phyloP scores from a whole-genome alignment of 139 green algal species.

The Picochlorum sp. region DNA sequence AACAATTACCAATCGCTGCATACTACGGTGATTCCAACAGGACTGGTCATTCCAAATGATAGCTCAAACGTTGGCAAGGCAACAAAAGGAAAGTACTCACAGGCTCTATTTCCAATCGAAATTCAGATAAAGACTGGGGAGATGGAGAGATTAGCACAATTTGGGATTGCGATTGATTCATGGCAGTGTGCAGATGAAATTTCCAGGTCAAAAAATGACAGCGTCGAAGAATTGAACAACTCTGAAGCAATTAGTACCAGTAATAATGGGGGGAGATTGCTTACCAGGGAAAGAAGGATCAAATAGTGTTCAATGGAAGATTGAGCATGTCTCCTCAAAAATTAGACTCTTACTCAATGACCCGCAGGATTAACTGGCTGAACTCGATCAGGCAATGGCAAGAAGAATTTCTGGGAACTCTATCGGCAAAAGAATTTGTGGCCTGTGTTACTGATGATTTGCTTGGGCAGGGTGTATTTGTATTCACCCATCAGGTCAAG shows the following conservation, averaged over 20 bases:
- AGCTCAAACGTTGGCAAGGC: neutral
- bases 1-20: slow-evolving; percentile 78
- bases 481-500: slow-evolving; percentile 67
- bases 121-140: slow-evolving; percentile 57
- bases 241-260: neutral
- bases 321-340: neutral
- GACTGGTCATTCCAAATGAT: slow-evolving; percentile 4
- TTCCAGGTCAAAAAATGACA: slow-evolving; percentile 2
- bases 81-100: neutral
- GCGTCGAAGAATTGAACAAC: neutral
- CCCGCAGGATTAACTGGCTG: slow-evolving; percentile 57
- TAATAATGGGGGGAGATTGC: neutral
- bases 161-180: slow-evolving; percentile 49
- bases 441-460: slow-evolving; percentile 73
- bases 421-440: slow-evolving; percentile 77
- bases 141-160: slow-evolving; percentile 67
- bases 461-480: slow-evolving; percentile 67
- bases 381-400: slow-evolving; percentile 73
- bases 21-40: slow-evolving; percentile 53
- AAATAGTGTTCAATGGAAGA: neutral
- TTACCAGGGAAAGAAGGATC: neutral
- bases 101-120: slow-evolving; percentile 52
- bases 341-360: slow-evolving; percentile 23
- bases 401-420: slow-evolving; percentile 67
- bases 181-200: slow-evolving; percentile 15